Evolutionary conservation across 148 eudicot genomes (phyloP).

Genomic region (Polygonum aviculare): DNA sequence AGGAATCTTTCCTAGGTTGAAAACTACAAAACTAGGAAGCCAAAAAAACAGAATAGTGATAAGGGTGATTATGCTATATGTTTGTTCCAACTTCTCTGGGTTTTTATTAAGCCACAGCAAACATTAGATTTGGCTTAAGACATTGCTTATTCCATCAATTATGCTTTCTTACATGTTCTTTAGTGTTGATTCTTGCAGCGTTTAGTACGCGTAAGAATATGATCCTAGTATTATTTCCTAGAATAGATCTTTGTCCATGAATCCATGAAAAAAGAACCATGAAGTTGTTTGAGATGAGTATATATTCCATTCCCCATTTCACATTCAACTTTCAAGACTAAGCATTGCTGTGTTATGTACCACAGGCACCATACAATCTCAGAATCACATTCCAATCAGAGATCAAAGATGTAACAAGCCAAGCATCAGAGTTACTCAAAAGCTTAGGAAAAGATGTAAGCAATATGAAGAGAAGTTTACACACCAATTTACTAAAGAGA

Average conservation of each 20-base stretch:
- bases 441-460: slow-evolving; percentile 40
- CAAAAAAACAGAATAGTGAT: background rate
- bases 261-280: background rate
- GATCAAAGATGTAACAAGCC: slow-evolving; percentile 38
- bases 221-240: background rate
- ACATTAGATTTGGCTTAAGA: background rate
- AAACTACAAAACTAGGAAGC: slow-evolving; percentile 1
- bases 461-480: slow-evolving; percentile 34
- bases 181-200: background rate
- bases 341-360: background rate
- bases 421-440: slow-evolving; percentile 45
- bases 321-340: background rate
- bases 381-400: slow-evolving; percentile 41
- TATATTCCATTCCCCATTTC: background rate
- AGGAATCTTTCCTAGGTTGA: background rate
- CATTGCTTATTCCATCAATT: background rate
- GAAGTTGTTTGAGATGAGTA: background rate
- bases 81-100: slow-evolving; percentile 4
- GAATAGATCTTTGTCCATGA: background rate
- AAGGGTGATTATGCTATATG: background rate
- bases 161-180: background rate
- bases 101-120: background rate
- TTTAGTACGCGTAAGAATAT: slow-evolving; percentile 2
- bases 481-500: slow-evolving; percentile 26
- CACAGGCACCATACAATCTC: slow-evolving; percentile 47